A percentile compares a stretch with the other conserved stretches of the same genome.
Conservation (phyloP, 306 rosid species). For the Psophocarpus tetragonolobus region DNA sequence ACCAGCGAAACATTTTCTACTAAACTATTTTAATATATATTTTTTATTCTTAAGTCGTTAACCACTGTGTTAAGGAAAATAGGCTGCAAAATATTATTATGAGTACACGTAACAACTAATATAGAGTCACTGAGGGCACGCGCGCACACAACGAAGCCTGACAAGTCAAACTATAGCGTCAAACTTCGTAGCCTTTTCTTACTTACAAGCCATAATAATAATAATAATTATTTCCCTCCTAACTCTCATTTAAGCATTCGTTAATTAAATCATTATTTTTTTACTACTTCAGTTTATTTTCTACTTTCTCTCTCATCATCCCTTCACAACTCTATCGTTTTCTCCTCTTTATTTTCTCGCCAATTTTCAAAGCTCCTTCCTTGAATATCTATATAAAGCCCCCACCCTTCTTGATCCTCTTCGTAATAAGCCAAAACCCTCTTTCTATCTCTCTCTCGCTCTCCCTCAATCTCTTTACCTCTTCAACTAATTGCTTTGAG, state of each 20-base stretch:
- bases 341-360: background rate
- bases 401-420: slow-evolving; percentile 49
- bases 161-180: slow-evolving; percentile 75
- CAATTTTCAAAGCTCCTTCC: slow-evolving; percentile 31
- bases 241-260: background rate
- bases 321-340: slow-evolving; percentile 38
- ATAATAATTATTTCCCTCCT: slow-evolving; percentile 1
- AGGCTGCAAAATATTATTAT: background rate
- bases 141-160: slow-evolving; percentile 29
- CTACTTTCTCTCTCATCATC: slow-evolving; percentile 23
- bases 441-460: slow-evolving; percentile 29
- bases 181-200: slow-evolving; percentile 50
- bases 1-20: background rate
- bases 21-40: background rate
- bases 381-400: slow-evolving; percentile 66
- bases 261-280: slow-evolving; percentile 37
- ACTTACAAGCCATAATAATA: slow-evolving; percentile 15
- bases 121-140: slow-evolving; percentile 21
- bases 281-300: slow-evolving; percentile 1
- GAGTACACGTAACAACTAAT: slow-evolving; percentile 1
- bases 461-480: slow-evolving; percentile 18
- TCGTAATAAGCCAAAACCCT: slow-evolving; percentile 48
- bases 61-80: background rate
- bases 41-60: background rate
- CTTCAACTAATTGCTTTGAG: slow-evolving; percentile 12